phyloP scores from a whole-genome alignment of 441 rosid species.

The Adansonia gregorii region DNA sequence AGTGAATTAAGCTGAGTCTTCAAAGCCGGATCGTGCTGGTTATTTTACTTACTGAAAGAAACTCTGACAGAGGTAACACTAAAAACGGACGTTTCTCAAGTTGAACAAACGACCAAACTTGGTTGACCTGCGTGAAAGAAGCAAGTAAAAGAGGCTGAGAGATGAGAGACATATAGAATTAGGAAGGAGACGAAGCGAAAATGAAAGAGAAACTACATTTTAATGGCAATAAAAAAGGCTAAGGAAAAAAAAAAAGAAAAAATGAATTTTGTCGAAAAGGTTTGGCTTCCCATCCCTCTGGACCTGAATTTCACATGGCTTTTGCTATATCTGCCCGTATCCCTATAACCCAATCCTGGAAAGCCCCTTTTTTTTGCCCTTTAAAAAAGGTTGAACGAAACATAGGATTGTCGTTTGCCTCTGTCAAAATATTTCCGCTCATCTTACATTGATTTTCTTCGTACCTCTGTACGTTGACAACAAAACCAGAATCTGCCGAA shows the following conservation, averaged over 20 bases:
- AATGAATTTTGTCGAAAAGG: constrained; percentile 31
- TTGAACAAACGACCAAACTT: too few species aligned
- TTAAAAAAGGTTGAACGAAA: not conserved
- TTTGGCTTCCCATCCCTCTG: constrained; percentile 38
- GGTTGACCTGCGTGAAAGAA: too few species aligned
- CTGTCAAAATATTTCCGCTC: not conserved
- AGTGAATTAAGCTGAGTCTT: not conserved
- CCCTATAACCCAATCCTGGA: constrained; percentile 31
- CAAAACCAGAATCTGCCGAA: constrained; percentile 1
- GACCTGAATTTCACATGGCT: constrained; percentile 45
- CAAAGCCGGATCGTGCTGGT: not conserved
- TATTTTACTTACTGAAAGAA: not conserved
- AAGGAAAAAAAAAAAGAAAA: not conserved
- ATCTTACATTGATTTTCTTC: not conserved
- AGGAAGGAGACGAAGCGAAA: constrained; percentile 21
- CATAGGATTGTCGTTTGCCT: not conserved
- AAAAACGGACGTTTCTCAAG: not conserved
- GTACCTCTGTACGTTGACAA: not conserved
- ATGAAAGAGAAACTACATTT: constrained; percentile 28
- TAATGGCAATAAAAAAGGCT: constrained; percentile 27
- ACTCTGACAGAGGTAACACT: not conserved
- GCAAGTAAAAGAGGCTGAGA: not conserved
- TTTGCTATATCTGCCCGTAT: constrained; percentile 21
- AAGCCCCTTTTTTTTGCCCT: not conserved
- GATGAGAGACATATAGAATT: not conserved